Conservation (phyloP, 768 basidiomycete genomes). For the Phanerochaete sordida region DNA sequence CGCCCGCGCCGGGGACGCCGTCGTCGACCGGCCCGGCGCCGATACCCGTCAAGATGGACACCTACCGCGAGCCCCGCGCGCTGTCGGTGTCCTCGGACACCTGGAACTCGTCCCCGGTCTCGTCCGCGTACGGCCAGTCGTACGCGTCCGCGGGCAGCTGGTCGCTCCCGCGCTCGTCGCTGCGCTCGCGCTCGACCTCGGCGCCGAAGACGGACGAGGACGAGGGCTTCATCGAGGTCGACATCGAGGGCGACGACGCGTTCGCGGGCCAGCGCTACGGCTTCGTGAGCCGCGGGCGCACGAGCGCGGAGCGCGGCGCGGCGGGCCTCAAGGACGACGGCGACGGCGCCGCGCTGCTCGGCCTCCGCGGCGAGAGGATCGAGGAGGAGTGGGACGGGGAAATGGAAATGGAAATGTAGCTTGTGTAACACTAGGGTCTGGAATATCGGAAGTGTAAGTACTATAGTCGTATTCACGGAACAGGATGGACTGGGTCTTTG, state of each 20-base stretch:
- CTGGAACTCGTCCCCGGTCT: constrained; percentile 21
- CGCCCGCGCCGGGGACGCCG: neutral
- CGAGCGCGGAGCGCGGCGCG: constrained; percentile 20
- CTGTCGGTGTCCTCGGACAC: constrained; percentile 32
- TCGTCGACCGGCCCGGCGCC: constrained; percentile 34
- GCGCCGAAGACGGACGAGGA: constrained; percentile 28
- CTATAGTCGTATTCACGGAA: neutral
- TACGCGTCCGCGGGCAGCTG: constrained; percentile 35
- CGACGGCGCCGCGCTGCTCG: constrained; percentile 10
- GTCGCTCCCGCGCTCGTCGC: constrained; percentile 53
- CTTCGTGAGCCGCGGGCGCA: constrained; percentile 26
- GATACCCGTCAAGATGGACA: constrained; percentile 22
- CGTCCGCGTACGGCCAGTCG: constrained; percentile 18
- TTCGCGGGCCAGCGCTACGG: constrained; percentile 23
- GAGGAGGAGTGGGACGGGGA: constrained; percentile 49
- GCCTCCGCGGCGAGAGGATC: constrained; percentile 25
- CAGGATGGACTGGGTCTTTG: neutral
- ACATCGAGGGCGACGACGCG: constrained; percentile 31
- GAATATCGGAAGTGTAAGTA: neutral
- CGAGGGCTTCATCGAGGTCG: constrained; percentile 29
- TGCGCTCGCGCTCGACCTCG: constrained; percentile 35
- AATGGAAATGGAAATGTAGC: constrained; percentile 70
- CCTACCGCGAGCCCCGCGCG: constrained; percentile 30
- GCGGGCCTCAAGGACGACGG: constrained; percentile 39
- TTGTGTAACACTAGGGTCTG: neutral